Base-by-base conservation (phyloP, 2,329 filamentous ascomycete species). In the Epichloe baconii region DNA sequence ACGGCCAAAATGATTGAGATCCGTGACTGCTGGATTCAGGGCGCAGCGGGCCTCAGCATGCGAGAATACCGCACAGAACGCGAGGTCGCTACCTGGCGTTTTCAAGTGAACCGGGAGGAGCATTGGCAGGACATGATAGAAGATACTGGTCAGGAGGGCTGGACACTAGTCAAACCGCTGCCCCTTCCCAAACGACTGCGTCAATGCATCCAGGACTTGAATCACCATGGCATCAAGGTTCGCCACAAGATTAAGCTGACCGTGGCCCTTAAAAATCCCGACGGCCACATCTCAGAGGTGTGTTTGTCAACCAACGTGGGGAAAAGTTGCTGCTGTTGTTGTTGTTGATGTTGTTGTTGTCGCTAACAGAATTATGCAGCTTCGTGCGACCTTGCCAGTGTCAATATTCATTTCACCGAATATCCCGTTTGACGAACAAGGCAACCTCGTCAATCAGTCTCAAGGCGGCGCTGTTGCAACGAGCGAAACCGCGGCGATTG, bases 381-480 rank as follows among this genome's bases (percentile, higher is more conserved):
- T 96, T 49, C 85, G 91, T 49, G 91, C 91, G 45, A 93, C 89
- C 42, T 79, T 97, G 35, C 90, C 93, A 1, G 79, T 97, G 15
- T 88, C 88, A 50, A 83, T 98, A 40, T 96, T 95, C 69, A 96
- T 97, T 58, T 98, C 93, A 5, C 91, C 93, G 0, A 93, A 93
- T 62, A 82, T 95, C 60, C 85, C 88, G 0, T 79, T 96, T 38
- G 88, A 93, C 60, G 88, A 95, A 49, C 80, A 91, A 54, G 93
- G 95, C 59, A 84, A 86, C 59, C 76, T 97, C 2, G 73, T 87
- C 49, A 75, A 77, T 49, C 77, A 81, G 61, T 72, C 72, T n/a
- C 74, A 77, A 59, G 73, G 62, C 64, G 71, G 53, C 68, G 74
- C 58, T 64, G 70, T 70, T 11, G 49, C 56, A 10, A 72, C 77